Percentiles rank a stretch among this genome's conserved stretches.
These are phyloP conservation scores for Camellia granthamiana DNA, from an alignment of 148 eudicot species.

Conservation along the genomic window DNA sequence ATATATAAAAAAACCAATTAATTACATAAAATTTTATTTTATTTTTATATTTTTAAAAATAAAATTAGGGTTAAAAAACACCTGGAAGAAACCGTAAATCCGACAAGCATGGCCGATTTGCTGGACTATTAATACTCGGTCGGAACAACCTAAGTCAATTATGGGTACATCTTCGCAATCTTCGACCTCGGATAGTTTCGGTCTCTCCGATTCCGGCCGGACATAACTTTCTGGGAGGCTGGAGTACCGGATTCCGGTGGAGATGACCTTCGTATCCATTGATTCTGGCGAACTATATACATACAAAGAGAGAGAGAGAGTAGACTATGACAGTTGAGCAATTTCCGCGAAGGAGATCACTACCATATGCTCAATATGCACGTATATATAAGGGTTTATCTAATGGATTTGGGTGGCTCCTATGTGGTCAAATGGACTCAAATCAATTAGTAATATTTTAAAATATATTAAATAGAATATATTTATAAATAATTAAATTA, in stretches of 20 bases:
- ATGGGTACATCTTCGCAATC: slow-evolving; percentile 53
- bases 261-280: slow-evolving; percentile 59
- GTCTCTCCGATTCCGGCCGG: slow-evolving; percentile 66
- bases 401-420: no score
- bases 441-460: no score
- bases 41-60: not conserved
- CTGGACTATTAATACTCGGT: slow-evolving; percentile 23
- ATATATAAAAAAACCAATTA: no score
- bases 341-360: not conserved
- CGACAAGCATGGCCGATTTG: slow-evolving; percentile 59
- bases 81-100: slow-evolving; percentile 68
- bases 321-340: not conserved
- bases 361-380: not conserved
- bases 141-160: slow-evolving; percentile 45
- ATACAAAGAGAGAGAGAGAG: not conserved
- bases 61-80: not conserved
- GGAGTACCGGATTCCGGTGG: slow-evolving; percentile 45
- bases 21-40: no score
- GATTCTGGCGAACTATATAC: not conserved
- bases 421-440: no score
- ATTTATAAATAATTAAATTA: no score
- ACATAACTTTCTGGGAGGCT: slow-evolving; percentile 52
- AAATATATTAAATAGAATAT: no score
- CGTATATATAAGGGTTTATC: not conserved
- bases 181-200: slow-evolving; percentile 50